phyloP scores from a whole-genome alignment of 176 grass and related monocot genomes.

The Eragrostis curvula region DNA sequence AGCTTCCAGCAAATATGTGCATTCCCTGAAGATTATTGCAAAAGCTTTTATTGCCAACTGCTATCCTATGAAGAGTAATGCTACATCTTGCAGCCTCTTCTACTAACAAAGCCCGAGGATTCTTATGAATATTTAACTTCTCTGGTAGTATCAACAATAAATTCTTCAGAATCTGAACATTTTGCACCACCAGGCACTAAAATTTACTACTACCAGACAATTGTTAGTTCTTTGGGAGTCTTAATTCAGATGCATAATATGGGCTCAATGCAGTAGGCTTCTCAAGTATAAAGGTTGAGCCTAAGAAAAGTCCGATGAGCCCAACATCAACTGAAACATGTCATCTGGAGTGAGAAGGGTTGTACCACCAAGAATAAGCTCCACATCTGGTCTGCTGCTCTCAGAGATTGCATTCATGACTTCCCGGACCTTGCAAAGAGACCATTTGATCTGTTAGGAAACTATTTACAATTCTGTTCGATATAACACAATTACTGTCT shows the following conservation, averaged over 20 bases:
- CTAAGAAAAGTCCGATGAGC: conserved; percentile 47
- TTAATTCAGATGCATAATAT: neutral
- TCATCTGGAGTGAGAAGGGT: conserved; percentile 83
- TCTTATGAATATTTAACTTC: neutral
- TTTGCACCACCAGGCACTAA: neutral
- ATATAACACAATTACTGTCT: neutral
- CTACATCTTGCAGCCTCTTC: neutral
- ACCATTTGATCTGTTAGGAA: conserved; percentile 23
- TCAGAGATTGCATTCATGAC: conserved; percentile 84
- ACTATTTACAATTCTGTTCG: neutral
- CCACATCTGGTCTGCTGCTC: conserved; percentile 66
- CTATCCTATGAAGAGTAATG: neutral
- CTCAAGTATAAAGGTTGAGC: neutral
- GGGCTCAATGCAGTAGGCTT: neutral
- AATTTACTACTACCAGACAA: neutral
- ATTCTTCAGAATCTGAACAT: neutral
- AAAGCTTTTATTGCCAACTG: neutral
- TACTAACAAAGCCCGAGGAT: neutral
- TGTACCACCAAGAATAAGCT: conserved; percentile 93
- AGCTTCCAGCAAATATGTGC: neutral
- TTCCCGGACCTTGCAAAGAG: conserved; percentile 75
- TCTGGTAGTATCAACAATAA: neutral
- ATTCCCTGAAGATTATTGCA: neutral
- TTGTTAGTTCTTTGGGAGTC: neutral
- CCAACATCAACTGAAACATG: conserved; percentile 92